Percentiles rank a stretch among this genome's conserved stretches.
Evolutionary conservation across 1,284 basidiomycete species (phyloP).

Genomic region (Cystobasidium pallidum): DNA sequence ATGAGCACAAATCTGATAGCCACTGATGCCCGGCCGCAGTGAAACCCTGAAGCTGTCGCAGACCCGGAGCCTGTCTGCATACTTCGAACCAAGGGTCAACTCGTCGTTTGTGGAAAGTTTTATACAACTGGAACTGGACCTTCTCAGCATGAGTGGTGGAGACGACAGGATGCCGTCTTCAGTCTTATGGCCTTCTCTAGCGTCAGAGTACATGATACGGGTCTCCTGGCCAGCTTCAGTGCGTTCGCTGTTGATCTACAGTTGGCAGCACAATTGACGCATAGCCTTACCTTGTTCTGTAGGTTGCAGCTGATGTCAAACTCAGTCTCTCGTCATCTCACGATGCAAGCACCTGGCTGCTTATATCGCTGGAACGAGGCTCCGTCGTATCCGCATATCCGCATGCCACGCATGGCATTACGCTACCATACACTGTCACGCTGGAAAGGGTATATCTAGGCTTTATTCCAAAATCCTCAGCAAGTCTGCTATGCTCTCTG

Average conservation of each 20-base stretch:
- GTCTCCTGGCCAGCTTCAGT: slow-evolving; percentile 42
- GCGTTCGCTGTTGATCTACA: neutral
- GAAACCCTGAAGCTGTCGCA: neutral
- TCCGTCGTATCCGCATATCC: neutral
- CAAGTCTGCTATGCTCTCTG: slow-evolving; percentile 11
- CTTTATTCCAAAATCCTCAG: slow-evolving; percentile 16
- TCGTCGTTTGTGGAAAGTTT: neutral
- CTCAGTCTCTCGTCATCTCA: slow-evolving; percentile 2
- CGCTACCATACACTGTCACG: neutral
- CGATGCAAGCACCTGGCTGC: slow-evolving; percentile 1
- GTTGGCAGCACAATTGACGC: neutral
- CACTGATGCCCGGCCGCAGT: too few species aligned
- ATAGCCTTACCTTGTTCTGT: neutral
- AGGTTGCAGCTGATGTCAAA: slow-evolving; percentile 19
- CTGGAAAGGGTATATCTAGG: slow-evolving; percentile 34
- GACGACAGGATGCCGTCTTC: neutral
- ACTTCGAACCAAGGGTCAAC: neutral
- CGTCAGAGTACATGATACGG: slow-evolving; percentile 21
- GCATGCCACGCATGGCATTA: neutral
- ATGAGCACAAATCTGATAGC: too few species aligned
- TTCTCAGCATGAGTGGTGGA: neutral
- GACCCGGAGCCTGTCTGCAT: neutral
- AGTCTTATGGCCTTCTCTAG: neutral
- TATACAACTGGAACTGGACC: neutral
- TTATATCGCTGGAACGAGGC: neutral